These are phyloP conservation scores for Bigelowiella natans DNA, from an alignment of 78 protist species.

Conservation along the genomic window DNA sequence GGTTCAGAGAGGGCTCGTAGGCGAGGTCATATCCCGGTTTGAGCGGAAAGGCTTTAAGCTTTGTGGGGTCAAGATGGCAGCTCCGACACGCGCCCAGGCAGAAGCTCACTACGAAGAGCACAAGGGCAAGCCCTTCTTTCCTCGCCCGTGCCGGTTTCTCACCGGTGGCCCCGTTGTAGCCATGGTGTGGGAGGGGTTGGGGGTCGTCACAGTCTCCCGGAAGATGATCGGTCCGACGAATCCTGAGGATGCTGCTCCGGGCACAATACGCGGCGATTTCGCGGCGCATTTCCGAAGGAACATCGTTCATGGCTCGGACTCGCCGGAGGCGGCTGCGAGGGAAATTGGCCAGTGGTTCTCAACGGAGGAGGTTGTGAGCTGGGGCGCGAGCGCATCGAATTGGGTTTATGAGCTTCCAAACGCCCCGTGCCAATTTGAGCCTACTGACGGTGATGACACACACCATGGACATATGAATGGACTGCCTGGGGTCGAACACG, in stretches of 20 bases:
- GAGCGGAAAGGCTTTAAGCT: slow-evolving; percentile 68
- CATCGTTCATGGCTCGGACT: slow-evolving; percentile 67
- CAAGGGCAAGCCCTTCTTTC: slow-evolving; percentile 47
- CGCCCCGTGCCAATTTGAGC: too few relatives aligned
- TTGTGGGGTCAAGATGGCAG: slow-evolving; percentile 41
- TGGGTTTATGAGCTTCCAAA: too few relatives aligned
- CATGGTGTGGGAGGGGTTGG: slow-evolving; percentile 24
- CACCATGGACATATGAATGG: too few relatives aligned
- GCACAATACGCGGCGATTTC: slow-evolving; percentile 75
- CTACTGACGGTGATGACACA: too few relatives aligned
- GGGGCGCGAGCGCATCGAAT: too few relatives aligned
- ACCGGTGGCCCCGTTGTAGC: slow-evolving; percentile 9
- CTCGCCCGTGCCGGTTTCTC: not conserved
- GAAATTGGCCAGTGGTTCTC: slow-evolving; percentile 44
- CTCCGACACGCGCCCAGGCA: not conserved
- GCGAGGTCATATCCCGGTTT: slow-evolving; percentile 69
- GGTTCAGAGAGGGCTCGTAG: slow-evolving; percentile 66
- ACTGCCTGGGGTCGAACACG: too few relatives aligned
- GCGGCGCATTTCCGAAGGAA: slow-evolving; percentile 49
- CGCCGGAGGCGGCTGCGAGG: slow-evolving; percentile 54
- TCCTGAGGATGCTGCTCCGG: slow-evolving; percentile 62
- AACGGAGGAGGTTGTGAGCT: not conserved
- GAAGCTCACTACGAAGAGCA: slow-evolving; percentile 60
- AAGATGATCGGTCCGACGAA: slow-evolving; percentile 63
- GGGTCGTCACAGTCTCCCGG: slow-evolving; percentile 48